A percentile compares a stretch with the other conserved stretches of the same genome.
phyloP scores from a whole-genome alignment of 306 rosid genomes.

The Trifolium repens region DNA sequence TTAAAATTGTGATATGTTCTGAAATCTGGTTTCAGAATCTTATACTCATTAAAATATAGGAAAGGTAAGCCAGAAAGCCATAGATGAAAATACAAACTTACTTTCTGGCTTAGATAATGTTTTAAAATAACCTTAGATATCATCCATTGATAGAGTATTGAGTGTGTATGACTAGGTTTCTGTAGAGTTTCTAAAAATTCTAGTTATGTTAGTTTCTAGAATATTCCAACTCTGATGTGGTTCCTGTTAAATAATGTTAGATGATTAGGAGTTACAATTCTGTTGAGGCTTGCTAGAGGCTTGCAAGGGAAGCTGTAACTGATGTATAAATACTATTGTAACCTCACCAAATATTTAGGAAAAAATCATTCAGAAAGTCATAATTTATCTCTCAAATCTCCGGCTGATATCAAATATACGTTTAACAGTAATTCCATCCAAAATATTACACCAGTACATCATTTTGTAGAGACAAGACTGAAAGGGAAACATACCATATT shows the following conservation, averaged over 20 bases:
- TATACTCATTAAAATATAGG: background rate
- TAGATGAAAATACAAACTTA: background rate
- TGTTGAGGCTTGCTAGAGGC: background rate
- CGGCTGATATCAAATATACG: conserved; percentile 6
- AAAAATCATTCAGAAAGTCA: background rate
- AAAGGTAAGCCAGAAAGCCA: conserved; percentile 18
- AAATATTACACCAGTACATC: conserved; percentile 10
- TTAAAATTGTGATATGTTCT: conserved; percentile 23
- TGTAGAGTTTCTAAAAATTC: conserved; percentile 2
- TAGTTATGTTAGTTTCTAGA: background rate
- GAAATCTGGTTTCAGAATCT: conserved; percentile 23
- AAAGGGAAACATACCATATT: conserved; percentile 78
- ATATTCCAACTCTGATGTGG: background rate
- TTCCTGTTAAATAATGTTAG: conserved; percentile 20
- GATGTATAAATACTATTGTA: background rate
- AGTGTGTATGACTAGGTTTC: background rate
- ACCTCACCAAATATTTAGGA: background rate
- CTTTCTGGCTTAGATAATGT: background rate
- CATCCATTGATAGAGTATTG: background rate
- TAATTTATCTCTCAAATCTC: background rate
- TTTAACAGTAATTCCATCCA: conserved; percentile 8
- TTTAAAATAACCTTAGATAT: conserved; percentile 22
- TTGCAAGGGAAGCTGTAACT: background rate
- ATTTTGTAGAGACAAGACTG: conserved; percentile 24
- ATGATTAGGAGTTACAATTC: background rate